Evolutionary conservation across 192 early-diverging fungal genomes (phyloP), one percentile per base, ranked within the genome.

Genomic region (Umbelopsis isabellina): DNA sequence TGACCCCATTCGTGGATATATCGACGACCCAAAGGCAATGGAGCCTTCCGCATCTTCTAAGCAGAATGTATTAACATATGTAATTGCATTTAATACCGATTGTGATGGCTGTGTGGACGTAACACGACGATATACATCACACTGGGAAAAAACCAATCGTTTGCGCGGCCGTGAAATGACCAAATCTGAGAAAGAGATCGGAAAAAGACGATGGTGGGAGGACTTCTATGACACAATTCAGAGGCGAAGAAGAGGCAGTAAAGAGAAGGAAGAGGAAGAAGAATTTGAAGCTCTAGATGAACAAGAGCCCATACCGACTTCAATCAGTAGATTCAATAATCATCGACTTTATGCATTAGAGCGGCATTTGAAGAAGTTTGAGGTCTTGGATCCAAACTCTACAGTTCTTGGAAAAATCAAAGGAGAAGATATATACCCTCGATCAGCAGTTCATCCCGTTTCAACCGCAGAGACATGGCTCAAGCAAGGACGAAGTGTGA

Each of bases 271-370:
- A 37, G 82, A 77, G 45, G 80, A 75, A 49, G 74, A 77, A 45
- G 65, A 69, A 23, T 47, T 46, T 50, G 67, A 75, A 69, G 15
- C 49, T 66, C 4, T 45, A 58, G 52, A 66, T 16, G 53, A 78
- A 50, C 30, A 64, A 64, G 64, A 77, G 61, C 69, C 72, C 12
- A 95, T 98, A 89, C 96, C 96, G 1, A 91, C 81, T 11, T 86
- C 86, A 11, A 77, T 96, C 16, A 80, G 84, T 0, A 91, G 88
- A 23, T 96, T 96, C 83, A 90, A 92, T 44, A 87, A 88, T 45
- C 94, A 94, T 76, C 89, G 92, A 13, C 73, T 92, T 84, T 94
- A 91, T 80, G 93, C 89, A 13, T 81, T 98, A 65, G 90, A 96
- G 65, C 83, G 95, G 49, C 94, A 97, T 69, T 70, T 94, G 13